Evolutionary conservation across 495 filamentous ascomycete genomes (phyloP), one percentile per base, ranked within the genome.

Genomic region (Aspergillus taichungensis): DNA sequence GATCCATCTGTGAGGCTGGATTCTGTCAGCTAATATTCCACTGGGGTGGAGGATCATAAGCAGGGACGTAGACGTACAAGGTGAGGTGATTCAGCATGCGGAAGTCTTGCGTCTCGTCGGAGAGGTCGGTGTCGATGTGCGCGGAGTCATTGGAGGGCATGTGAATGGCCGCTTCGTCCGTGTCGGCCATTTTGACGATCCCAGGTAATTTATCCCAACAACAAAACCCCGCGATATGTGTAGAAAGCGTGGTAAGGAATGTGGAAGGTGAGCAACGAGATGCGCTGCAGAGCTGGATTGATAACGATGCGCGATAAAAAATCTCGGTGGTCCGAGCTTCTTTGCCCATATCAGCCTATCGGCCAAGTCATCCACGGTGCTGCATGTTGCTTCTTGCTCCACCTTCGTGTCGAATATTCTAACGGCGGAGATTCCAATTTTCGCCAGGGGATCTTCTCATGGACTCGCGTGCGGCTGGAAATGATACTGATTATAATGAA

Each of bases 61-160:
- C 18, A n/a, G 30, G 29, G 24, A 12, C n/a, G 30, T 27, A 10
- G 11, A 49, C 65, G 46, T 63, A 80, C 76, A 71, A 62, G 50
- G 77, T 79, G 38, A 83, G 58, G 37, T 72, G 66, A 32, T 73
- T 69, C 33, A 95, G 75, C 49, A 88, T 80, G 49, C 84, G 85
- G 56, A 89, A 95, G 67, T 97, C 91, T 59, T 90, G 88, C 4
- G 82, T 78, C 61, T 92, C 89, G 51, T 95, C 90, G 27, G 80
- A 82, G 42, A 82, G 69, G 55, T 87, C 84, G 34, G 68, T 69
- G 34, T 94, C 82, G 24, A 63, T 49, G 40, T 63, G 60, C 11
- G 55, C 39, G n/a, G 56, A 53, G 31, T 57, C 59, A 34, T 49
- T 53, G 9, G 61, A 49, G 11, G 58, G 47, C 11, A 58, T 49